Conservation (phyloP, 495 filamentous ascomycete species). For the Penicillium cataractarum region DNA sequence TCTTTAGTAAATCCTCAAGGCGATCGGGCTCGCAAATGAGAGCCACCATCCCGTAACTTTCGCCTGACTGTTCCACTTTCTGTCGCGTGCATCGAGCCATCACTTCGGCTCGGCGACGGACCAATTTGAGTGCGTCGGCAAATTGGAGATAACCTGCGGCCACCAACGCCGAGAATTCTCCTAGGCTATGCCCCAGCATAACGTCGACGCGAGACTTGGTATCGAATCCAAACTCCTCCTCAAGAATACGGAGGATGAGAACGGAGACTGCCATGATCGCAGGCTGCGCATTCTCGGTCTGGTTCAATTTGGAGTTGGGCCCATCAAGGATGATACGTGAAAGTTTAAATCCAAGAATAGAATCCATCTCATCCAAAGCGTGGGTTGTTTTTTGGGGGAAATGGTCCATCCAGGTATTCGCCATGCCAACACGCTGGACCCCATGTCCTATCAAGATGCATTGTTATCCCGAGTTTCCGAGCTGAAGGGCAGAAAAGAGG, state of each 20-base stretch:
- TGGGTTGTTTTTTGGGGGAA: slow-evolving; percentile 75
- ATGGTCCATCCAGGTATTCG: slow-evolving; percentile 75
- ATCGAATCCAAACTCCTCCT: slow-evolving; percentile 80
- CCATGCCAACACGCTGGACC: slow-evolving; percentile 93
- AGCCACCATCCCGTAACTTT: slow-evolving; percentile 89
- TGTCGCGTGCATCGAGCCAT: slow-evolving; percentile 77
- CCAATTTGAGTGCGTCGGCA: slow-evolving; percentile 74
- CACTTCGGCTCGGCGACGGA: slow-evolving; percentile 76
- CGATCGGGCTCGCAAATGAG: slow-evolving; percentile 81
- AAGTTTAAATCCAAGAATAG: slow-evolving; percentile 65
- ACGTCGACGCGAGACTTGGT: slow-evolving; percentile 70
- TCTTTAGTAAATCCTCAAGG: slow-evolving; percentile 65
- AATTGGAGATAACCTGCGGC: slow-evolving; percentile 78
- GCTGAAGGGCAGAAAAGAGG: background rate
- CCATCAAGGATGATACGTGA: slow-evolving; percentile 81
- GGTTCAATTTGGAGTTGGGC: slow-evolving; percentile 72
- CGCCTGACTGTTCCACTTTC: slow-evolving; percentile 64
- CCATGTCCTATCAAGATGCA: slow-evolving; percentile 70
- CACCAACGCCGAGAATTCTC: slow-evolving; percentile 91
- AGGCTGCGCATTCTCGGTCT: slow-evolving; percentile 87
- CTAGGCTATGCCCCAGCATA: slow-evolving; percentile 90
- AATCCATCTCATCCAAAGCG: slow-evolving; percentile 83
- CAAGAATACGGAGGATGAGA: slow-evolving; percentile 85
- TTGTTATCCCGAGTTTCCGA: slow-evolving; percentile 1
- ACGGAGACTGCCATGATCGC: slow-evolving; percentile 95